These are phyloP conservation scores for Arachnomyces sp. DNA, from an alignment of 2,329 filamentous ascomycete genomes.

Conservation along the genomic window DNA sequence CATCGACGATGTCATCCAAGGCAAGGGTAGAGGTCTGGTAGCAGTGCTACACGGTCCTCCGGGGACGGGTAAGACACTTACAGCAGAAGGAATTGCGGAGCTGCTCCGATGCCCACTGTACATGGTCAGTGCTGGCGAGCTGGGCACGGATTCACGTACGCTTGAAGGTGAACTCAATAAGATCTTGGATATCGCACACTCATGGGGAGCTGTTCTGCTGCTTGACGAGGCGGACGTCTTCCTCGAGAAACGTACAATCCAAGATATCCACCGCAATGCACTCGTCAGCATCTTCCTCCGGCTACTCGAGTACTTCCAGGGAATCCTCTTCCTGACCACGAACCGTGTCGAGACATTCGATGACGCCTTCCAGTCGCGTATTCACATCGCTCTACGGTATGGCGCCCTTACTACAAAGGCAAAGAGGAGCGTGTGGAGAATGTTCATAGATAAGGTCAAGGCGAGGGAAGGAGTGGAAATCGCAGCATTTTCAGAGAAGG, in stretches of 20 bases:
- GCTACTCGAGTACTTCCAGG: constrained; percentile 84
- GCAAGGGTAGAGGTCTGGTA: constrained; percentile 81
- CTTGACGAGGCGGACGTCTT: constrained; percentile 83
- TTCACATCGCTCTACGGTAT: constrained; percentile 78
- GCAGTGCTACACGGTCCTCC: constrained; percentile 76
- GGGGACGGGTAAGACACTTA: constrained; percentile 82
- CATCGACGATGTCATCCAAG: constrained; percentile 74
- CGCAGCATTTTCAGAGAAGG: constrained; percentile 46
- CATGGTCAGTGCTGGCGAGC: constrained; percentile 72
- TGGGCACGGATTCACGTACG: constrained; percentile 67
- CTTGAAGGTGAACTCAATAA: constrained; percentile 73
- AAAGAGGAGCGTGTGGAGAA: constrained; percentile 71
- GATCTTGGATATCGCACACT: constrained; percentile 77
- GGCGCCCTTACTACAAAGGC: constrained; percentile 65
- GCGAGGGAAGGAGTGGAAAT: constrained; percentile 54
- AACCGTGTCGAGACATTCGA: constrained; percentile 84
- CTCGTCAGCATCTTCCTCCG: constrained; percentile 82
- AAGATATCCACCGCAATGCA: constrained; percentile 77
- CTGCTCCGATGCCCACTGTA: constrained; percentile 75
- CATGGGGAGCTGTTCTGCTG: constrained; percentile 77
- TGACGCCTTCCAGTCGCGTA: constrained; percentile 80
- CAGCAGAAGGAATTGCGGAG: constrained; percentile 79
- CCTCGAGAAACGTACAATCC: constrained; percentile 72
- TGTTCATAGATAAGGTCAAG: constrained; percentile 69
- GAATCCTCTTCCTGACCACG: constrained; percentile 82